Conservation (phyloP, 345 rosid genomes). For the Hibiscus trionum region DNA sequence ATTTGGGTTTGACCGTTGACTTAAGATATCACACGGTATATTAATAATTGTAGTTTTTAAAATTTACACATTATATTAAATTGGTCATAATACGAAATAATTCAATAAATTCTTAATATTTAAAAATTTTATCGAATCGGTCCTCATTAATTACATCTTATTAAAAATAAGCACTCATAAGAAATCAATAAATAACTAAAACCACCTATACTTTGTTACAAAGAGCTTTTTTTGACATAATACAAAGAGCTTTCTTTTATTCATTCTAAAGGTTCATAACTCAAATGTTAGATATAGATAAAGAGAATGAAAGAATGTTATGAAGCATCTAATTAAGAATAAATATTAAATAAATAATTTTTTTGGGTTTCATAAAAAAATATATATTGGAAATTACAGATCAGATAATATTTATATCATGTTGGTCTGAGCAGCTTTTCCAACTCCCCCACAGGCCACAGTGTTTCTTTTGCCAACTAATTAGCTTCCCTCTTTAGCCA, state of each 20-base stretch:
- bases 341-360: slow-evolving; percentile 11
- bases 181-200: background rate
- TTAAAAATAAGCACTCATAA: too few relatives aligned
- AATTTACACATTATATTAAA: too few relatives aligned
- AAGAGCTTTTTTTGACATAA: background rate
- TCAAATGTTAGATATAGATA: slow-evolving; percentile 22
- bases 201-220: background rate
- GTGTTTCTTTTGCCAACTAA: slow-evolving; percentile 11
- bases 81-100: too few relatives aligned
- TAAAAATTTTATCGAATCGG: too few relatives aligned
- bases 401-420: slow-evolving; percentile 18
- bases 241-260: background rate
- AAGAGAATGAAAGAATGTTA: slow-evolving; percentile 43
- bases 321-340: slow-evolving; percentile 23
- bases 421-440: slow-evolving; percentile 43
- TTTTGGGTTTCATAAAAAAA: background rate
- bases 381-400: slow-evolving; percentile 25
- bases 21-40: too few relatives aligned
- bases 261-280: slow-evolving; percentile 14
- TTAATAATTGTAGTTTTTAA: too few relatives aligned
- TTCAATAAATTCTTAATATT: too few relatives aligned
- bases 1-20: too few relatives aligned
- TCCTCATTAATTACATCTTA: too few relatives aligned
- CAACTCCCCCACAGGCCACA: slow-evolving; percentile 16
- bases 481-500: slow-evolving; percentile 9